Evolutionary conservation across 2,329 filamentous ascomycete species (phyloP).

Genomic region (Nigrospora oryzae): DNA sequence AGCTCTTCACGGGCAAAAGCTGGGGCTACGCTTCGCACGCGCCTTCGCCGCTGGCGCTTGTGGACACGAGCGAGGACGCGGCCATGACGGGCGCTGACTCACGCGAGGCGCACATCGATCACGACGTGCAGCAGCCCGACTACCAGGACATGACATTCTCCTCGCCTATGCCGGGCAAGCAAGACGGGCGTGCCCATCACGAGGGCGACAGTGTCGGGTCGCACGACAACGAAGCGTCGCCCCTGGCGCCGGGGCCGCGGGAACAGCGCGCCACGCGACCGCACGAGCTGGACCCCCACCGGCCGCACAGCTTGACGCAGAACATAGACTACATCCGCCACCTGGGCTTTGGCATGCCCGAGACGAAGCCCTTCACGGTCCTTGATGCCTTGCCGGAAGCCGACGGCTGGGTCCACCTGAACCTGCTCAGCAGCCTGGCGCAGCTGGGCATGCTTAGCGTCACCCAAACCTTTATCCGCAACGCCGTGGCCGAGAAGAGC

Average conservation of each 20-base stretch:
- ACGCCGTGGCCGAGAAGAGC: slow-evolving; percentile 62
- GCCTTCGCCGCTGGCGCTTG: slow-evolving; percentile 19
- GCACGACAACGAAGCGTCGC: slow-evolving; percentile 26
- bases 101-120: slow-evolving; percentile 41
- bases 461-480: slow-evolving; percentile 67
- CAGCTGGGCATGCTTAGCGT: slow-evolving; percentile 82
- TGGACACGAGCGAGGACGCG: slow-evolving; percentile 19
- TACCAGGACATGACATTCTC: no score
- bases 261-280: slow-evolving; percentile 74
- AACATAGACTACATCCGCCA: slow-evolving; percentile 77
- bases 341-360: slow-evolving; percentile 51
- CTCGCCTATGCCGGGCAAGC: no score
- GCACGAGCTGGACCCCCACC: slow-evolving; percentile 68
- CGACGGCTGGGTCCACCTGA: slow-evolving; percentile 77
- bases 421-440: slow-evolving; percentile 71
- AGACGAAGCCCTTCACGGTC: slow-evolving; percentile 35
- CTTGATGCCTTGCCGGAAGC: slow-evolving; percentile 49
- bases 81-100: slow-evolving; percentile 7
- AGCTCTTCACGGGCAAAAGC: slow-evolving; percentile 70
- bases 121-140: slow-evolving; percentile 1
- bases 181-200: slow-evolving; percentile 11
- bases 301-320: slow-evolving; percentile 63
- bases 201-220: slow-evolving; percentile 37
- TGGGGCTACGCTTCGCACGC: slow-evolving; percentile 22
- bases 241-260: slow-evolving; percentile 23